Percentiles rank a stretch among this genome's conserved stretches.
phyloP scores from a whole-genome alignment of 192 early-diverging fungal species.

The Gaertneriomyces sp. region DNA sequence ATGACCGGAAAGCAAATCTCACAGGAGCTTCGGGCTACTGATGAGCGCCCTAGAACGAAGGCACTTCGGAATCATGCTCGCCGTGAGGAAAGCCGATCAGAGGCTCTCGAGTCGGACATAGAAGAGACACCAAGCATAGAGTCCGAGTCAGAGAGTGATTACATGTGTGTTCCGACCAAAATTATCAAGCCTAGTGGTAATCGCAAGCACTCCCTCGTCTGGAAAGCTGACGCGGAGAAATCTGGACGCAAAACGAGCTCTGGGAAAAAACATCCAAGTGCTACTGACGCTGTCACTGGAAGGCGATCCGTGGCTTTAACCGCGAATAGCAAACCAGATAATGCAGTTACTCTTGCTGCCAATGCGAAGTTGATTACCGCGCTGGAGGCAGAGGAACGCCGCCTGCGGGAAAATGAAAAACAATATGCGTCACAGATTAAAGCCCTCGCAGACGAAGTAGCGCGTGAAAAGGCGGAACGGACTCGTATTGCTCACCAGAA shows the following conservation, averaged over 20 bases:
- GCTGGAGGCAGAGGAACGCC: slow-evolving; percentile 38
- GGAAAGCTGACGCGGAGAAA: not conserved
- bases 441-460: slow-evolving; percentile 22
- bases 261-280: not conserved
- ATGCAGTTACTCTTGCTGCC: slow-evolving; percentile 4
- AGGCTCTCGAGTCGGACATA: not conserved
- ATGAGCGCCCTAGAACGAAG: not conserved
- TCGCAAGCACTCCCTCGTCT: not conserved
- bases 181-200: not conserved
- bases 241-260: not conserved
- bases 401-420: slow-evolving; percentile 25
- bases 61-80: not conserved
- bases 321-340: not conserved
- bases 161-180: not conserved
- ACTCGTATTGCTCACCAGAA: not conserved
- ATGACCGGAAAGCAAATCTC: not conserved
- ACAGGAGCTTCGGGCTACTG: not conserved
- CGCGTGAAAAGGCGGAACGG: not conserved
- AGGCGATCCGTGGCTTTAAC: not conserved
- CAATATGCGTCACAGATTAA: slow-evolving; percentile 37
- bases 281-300: not conserved
- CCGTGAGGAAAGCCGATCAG: not conserved
- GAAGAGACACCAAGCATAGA: not conserved
- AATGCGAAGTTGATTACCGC: slow-evolving; percentile 35
- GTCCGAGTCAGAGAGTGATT: not conserved